Conservation (phyloP, 2,329 filamentous ascomycete species). For the Penicillium sumatraense region DNA sequence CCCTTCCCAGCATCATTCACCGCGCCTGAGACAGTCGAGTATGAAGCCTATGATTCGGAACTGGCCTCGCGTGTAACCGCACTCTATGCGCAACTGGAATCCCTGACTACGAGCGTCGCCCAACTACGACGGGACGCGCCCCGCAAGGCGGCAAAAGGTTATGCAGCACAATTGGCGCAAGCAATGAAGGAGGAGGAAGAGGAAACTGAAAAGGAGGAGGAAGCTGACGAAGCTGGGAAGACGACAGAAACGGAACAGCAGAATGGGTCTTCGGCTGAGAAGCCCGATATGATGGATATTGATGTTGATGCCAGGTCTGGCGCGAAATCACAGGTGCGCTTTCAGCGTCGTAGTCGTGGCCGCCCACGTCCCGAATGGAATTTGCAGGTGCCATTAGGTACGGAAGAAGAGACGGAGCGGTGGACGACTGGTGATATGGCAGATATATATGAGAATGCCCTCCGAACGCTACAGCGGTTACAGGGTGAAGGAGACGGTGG, state of each 20-base stretch:
- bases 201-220: conserved; percentile 53
- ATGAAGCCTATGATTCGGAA: conserved; percentile 50
- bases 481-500: conserved; percentile 39
- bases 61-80: conserved; percentile 49
- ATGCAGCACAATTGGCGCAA: conserved; percentile 39
- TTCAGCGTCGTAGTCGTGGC: not conserved
- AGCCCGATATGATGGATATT: conserved; percentile 33
- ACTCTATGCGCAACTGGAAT: conserved; percentile 54
- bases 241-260: conserved; percentile 13
- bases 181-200: conserved; percentile 46
- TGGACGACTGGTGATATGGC: conserved; percentile 49
- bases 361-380: conserved; percentile 29
- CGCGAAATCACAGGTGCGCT: not conserved
- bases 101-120: conserved; percentile 52
- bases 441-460: conserved; percentile 46
- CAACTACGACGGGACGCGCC: conserved; percentile 52
- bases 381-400: conserved; percentile 38
- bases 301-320: conserved; percentile 41
- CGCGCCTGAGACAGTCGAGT: conserved; percentile 51
- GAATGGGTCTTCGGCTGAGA: not conserved
- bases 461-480: conserved; percentile 43
- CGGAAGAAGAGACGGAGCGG: conserved; percentile 39
- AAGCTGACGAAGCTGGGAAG: conserved; percentile 36
- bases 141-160: conserved; percentile 43
- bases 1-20: conserved; percentile 40